phyloP scores from a whole-genome alignment of 768 basidiomycete genomes.

The Rhizopogon rudus region DNA sequence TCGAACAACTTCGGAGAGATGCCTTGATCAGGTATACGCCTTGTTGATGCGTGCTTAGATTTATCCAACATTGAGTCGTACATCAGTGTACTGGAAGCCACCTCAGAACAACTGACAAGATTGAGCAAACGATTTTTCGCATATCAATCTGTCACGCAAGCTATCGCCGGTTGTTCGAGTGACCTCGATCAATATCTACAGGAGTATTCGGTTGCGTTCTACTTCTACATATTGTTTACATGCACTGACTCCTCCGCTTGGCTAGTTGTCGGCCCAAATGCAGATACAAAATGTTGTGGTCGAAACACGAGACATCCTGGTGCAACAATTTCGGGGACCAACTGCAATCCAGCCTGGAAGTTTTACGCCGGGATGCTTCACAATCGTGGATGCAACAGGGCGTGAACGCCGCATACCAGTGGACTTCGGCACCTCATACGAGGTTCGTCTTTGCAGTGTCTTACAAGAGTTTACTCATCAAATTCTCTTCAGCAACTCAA shows the following conservation, averaged over 20 bases:
- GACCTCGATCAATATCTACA: neutral
- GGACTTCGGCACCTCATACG: slow-evolving; percentile 19
- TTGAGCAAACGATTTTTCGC: neutral
- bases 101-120: neutral
- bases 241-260: neutral
- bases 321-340: too few relatives aligned
- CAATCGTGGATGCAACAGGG: slow-evolving; percentile 21
- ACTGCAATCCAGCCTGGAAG: slow-evolving; percentile 10
- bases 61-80: neutral
- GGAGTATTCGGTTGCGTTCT: neutral
- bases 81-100: neutral
- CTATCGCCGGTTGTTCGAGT: neutral
- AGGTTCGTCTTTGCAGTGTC: slow-evolving; percentile 8
- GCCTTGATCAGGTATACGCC: neutral
- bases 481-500: slow-evolving; percentile 16
- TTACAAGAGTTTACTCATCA: too few relatives aligned
- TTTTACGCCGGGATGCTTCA: slow-evolving; percentile 12
- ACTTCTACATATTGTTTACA: neutral
- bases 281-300: neutral
- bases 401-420: slow-evolving; percentile 18
- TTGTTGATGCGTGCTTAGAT: neutral
- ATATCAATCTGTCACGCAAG: neutral
- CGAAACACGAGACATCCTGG: neutral
- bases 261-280: neutral
- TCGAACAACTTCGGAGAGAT: neutral